Percentiles rank a stretch among this genome's conserved stretches.
phyloP scores from a whole-genome alignment of 371 early-diverging fungal genomes.

The Mortierella sp. region DNA sequence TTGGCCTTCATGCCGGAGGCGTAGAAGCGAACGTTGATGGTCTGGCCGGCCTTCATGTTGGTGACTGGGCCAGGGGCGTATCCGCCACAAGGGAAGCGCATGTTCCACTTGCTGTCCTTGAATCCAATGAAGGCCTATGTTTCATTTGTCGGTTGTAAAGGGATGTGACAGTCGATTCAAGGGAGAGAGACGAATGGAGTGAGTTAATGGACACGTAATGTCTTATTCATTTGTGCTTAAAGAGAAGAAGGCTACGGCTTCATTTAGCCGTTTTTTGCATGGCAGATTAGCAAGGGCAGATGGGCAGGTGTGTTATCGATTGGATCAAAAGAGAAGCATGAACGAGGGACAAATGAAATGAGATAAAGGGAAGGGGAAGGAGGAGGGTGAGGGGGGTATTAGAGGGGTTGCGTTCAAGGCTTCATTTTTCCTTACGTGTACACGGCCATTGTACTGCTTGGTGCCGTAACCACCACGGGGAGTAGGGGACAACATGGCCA shows the following conservation, averaged over 20 bases:
- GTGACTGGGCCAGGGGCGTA: constrained; percentile 48
- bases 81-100: constrained; percentile 53
- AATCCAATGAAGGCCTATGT: constrained; percentile 44
- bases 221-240: not conserved
- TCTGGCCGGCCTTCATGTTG: constrained; percentile 41
- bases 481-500: constrained; percentile 29
- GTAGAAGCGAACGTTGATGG: constrained; percentile 42
- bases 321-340: not conserved
- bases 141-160: not conserved
- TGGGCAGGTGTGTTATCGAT: not conserved
- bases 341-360: not conserved
- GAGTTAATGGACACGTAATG: not conserved
- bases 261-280: not conserved
- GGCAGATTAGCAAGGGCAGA: not conserved
- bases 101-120: constrained; percentile 31
- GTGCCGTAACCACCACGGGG: constrained; percentile 53
- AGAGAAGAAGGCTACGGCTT: too few relatives aligned
- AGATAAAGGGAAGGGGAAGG: not conserved
- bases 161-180: not conserved
- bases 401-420: not conserved
- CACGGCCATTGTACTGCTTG: constrained; percentile 43
- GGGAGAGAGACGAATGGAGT: not conserved
- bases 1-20: constrained; percentile 28
- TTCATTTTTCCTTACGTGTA: constrained; percentile 34
- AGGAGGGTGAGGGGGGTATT: not conserved